Evolutionary conservation across 345 rosid species (phyloP), one percentile per base, ranked within the genome.

Genomic region (Eutrema yunnanense): DNA sequence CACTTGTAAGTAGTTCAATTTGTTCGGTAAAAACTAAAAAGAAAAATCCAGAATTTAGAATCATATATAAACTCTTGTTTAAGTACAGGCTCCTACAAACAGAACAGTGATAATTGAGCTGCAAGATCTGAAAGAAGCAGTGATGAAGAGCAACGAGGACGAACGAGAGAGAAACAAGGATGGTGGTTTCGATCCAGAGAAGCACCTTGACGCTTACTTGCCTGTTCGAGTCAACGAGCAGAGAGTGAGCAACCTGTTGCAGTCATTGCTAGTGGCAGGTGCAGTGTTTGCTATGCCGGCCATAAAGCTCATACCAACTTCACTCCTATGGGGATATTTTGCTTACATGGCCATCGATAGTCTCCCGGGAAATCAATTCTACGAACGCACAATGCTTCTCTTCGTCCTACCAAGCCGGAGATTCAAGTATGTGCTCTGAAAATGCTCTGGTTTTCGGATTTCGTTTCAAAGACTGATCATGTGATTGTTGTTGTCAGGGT

Each of bases 311-410:
- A 88, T 90, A 66, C 98, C 98, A 0, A 84, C 98, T 37, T 88
- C 96, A 22, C 83, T 90, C 40, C 85, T 92, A 1, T 92, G 92
- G 95, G 96, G 96, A 46, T 92, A 92, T 67, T 92, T 92, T 3
- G 90, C 93, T 2, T 88, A 85, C 79, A 90, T 92, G 98, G 96
- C 98, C 29, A 82, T 92, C 4, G 96, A 92, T 79, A 90, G 96
- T 75, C 95, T 92, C 12, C 96, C 90, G 0, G 96, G 98, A 5
- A 92, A 90, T 73, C 96, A 90, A 8, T 92, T 90, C 75, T 92
- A 92, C 83, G 97, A 90, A 72, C 83, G 98, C 27, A 68, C 84
- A 10, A 78, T 86, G 67, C 84, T 92, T 40, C 92, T 92, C 22
- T 86, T 90, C 66, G 78, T 87, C 40, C 36, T 80, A 38, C 82